Percentiles rank a stretch among this genome's conserved stretches.
These are phyloP conservation scores for Curvularia sp. DNA, from an alignment of 2,329 filamentous ascomycete species.

Conservation along the genomic window DNA sequence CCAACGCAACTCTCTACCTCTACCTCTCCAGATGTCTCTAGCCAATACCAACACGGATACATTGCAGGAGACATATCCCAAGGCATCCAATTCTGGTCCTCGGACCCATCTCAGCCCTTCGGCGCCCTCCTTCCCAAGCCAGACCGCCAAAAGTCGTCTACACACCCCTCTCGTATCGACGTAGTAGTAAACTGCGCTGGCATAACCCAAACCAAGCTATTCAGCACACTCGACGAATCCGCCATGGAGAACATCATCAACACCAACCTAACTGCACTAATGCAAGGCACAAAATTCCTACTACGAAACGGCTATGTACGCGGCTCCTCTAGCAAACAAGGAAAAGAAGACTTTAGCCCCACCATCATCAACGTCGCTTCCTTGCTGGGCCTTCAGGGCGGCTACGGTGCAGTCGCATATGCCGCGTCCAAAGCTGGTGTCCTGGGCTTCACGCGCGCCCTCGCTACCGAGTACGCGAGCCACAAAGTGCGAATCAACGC, in stretches of 20 bases:
- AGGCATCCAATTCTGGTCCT: constrained; percentile 35
- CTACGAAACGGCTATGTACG: constrained; percentile 43
- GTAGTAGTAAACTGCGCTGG: constrained; percentile 84
- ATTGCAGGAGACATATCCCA: constrained; percentile 39
- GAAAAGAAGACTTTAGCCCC: constrained; percentile 27
- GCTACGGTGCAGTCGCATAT: constrained; percentile 74
- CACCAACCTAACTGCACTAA: constrained; percentile 74
- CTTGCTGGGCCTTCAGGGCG: constrained; percentile 73
- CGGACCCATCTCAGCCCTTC: constrained; percentile 1
- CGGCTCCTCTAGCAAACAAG: not conserved
- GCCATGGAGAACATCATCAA: constrained; percentile 66
- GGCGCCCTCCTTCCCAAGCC: constrained; percentile 12
- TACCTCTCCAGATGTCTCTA: not conserved
- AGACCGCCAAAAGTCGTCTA: not conserved
- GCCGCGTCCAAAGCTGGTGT: constrained; percentile 83
- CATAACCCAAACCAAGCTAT: constrained; percentile 68
- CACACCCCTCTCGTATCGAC: constrained; percentile 30
- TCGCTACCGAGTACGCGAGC: constrained; percentile 68
- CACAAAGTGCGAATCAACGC: constrained; percentile 77
- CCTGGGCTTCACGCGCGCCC: constrained; percentile 71
- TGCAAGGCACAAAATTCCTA: constrained; percentile 65
- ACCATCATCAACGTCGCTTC: constrained; percentile 84
- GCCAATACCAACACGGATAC: constrained; percentile 28
- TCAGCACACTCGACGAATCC: constrained; percentile 62
- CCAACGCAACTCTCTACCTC: constrained; percentile 6